Conservation (phyloP, 495 filamentous ascomycete genomes). For the Gamarada debralockiae region DNA sequence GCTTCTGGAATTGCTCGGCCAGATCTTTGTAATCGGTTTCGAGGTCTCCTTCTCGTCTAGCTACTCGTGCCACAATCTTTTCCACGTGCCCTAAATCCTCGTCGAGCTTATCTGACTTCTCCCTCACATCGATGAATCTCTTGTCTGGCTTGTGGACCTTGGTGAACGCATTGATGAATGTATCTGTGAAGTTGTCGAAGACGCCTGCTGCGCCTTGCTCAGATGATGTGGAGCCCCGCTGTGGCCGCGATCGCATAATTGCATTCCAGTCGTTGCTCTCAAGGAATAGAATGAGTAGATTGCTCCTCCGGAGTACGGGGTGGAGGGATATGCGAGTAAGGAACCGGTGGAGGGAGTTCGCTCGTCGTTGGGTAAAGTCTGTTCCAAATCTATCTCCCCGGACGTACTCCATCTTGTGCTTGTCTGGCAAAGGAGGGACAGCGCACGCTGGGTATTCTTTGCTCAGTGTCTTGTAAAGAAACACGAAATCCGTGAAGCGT, state of each 20-base stretch:
- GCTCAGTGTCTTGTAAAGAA: conserved; percentile 85
- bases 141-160: conserved; percentile 95
- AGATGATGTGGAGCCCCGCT: conserved; percentile 52
- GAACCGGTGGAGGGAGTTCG: conserved; percentile 89
- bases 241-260: conserved; percentile 75
- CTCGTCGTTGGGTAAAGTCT: conserved; percentile 88
- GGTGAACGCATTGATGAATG: conserved; percentile 95
- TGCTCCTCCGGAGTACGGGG: conserved; percentile 79
- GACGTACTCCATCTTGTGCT: conserved; percentile 98
- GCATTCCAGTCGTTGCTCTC: conserved; percentile 95
- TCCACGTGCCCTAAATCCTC: conserved; percentile 91
- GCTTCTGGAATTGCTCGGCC: conserved; percentile 88
- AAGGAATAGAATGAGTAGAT: conserved; percentile 81
- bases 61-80: conserved; percentile 86
- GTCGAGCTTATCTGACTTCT: conserved; percentile 91
- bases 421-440: conserved; percentile 92
- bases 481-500: conserved; percentile 96
- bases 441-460: conserved; percentile 87
- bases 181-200: conserved; percentile 91
- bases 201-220: conserved; percentile 60
- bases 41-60: conserved; percentile 81
- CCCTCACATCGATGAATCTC: conserved; percentile 89
- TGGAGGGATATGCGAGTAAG: conserved; percentile 83
- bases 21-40: conserved; percentile 88
- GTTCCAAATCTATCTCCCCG: conserved; percentile 90